These are phyloP conservation scores for Peribolospora baueri DNA, from an alignment of 768 basidiomycete genomes.

Conservation along the genomic window DNA sequence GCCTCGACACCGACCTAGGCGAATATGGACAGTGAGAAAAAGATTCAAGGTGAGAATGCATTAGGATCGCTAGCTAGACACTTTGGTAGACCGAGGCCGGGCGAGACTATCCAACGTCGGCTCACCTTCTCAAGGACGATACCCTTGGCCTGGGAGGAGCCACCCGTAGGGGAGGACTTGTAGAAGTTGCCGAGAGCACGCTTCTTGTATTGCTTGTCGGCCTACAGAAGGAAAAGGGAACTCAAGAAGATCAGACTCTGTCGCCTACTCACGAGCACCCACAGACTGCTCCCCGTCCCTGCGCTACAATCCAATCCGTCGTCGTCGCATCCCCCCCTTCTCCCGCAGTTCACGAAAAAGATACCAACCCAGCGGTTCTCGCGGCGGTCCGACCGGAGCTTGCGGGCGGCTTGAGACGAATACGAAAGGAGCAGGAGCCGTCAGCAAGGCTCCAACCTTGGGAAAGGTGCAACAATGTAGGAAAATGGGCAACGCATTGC, in stretches of 20 bases:
- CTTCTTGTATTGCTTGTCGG: constrained; percentile 98
- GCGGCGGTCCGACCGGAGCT: constrained; percentile 77
- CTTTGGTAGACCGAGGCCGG: neutral
- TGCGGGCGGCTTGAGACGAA: constrained; percentile 62
- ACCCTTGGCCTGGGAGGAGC: constrained; percentile 97
- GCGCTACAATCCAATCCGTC: neutral
- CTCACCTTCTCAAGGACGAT: constrained; percentile 85
- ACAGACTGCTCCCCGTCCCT: neutral
- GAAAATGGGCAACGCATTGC: too few species aligned
- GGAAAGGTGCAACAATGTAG: too few species aligned
- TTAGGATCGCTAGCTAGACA: neutral
- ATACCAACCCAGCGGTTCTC: constrained; percentile 83
- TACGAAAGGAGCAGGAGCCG: too few species aligned
- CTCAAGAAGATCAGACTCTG: neutral
- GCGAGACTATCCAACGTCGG: neutral
- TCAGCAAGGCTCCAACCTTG: too few species aligned
- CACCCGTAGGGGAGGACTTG: constrained; percentile 98
- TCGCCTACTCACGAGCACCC: neutral
- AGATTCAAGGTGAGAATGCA: neutral
- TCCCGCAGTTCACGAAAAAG: neutral
- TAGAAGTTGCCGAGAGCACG: constrained; percentile 97
- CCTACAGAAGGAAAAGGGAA: constrained; percentile 27
- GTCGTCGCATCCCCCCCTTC: neutral
- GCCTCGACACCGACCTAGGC: constrained; percentile 79
- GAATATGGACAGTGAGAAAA: neutral